Percentiles rank a stretch among this genome's conserved stretches.
These are phyloP conservation scores for Talaromyces thailandensis DNA, from an alignment of 495 filamentous ascomycete species.

Conservation along the genomic window DNA sequence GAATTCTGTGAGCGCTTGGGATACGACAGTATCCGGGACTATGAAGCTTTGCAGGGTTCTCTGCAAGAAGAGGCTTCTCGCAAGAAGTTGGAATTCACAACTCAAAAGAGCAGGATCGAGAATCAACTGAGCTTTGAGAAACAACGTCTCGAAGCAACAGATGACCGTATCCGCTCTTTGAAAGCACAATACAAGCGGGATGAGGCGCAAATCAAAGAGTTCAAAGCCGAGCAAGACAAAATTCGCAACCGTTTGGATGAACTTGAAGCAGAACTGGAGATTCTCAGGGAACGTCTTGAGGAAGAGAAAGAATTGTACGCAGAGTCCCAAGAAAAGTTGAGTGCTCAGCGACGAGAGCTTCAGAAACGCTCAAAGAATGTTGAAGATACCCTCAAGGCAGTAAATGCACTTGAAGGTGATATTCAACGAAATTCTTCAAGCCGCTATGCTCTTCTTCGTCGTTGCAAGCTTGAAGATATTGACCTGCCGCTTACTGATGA, in stretches of 20 bases:
- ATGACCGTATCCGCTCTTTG: conserved; percentile 57
- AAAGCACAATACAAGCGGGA: conserved; percentile 59
- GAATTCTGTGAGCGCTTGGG: conserved; percentile 81
- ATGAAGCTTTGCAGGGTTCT: conserved; percentile 86
- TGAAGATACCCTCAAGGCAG: conserved; percentile 66
- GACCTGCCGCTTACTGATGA: conserved; percentile 68
- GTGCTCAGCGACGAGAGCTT: conserved; percentile 70
- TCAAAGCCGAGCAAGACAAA: conserved; percentile 62
- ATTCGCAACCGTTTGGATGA: conserved; percentile 66
- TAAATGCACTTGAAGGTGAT: conserved; percentile 68
- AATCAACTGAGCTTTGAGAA: conserved; percentile 72
- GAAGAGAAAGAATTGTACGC: conserved; percentile 55
- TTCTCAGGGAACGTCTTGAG: conserved; percentile 61
- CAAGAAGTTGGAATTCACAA: conserved; percentile 76
- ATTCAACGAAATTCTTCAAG: conserved; percentile 74
- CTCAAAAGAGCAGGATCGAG: conserved; percentile 73
- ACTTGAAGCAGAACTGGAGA: conserved; percentile 66
- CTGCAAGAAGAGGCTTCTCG: conserved; percentile 80
- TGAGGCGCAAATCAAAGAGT: conserved; percentile 52
- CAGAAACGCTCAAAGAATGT: conserved; percentile 76
- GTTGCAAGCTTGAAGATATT: conserved; percentile 91
- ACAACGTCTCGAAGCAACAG: conserved; percentile 56
- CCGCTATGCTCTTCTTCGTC: conserved; percentile 73
- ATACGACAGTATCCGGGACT: conserved; percentile 82
- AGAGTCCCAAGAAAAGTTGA: conserved; percentile 67